phyloP scores from a whole-genome alignment of 2,329 filamentous ascomycete genomes.

The Dothideomycetes sp. region DNA sequence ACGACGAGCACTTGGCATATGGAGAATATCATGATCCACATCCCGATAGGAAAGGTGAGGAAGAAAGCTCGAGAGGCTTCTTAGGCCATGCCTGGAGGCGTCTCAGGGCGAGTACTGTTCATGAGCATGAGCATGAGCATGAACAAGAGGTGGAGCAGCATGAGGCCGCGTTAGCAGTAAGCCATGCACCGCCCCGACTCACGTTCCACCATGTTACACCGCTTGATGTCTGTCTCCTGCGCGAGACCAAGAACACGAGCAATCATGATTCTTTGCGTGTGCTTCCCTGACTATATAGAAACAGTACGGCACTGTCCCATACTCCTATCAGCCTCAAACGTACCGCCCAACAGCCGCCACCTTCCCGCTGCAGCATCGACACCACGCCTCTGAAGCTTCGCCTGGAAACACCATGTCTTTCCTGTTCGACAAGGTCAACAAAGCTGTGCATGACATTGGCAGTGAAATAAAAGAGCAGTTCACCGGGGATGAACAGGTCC shows the following conservation, averaged over 20 bases:
- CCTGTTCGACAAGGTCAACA: constrained; percentile 46
- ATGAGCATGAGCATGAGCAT: background rate
- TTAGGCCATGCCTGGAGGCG: background rate
- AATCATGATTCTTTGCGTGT: too few relatives aligned
- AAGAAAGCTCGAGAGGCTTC: background rate
- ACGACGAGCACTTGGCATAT: constrained; percentile 45
- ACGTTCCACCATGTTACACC: background rate
- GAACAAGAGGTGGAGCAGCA: background rate
- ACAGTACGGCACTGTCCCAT: background rate
- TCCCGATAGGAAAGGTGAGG: background rate
- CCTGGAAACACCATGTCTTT: constrained; percentile 21
- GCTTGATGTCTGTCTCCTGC: background rate
- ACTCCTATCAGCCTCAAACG: background rate
- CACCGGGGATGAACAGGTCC: constrained; percentile 32
- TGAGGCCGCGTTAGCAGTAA: background rate
- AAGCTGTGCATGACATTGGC: constrained; percentile 39
- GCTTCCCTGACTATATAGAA: too few relatives aligned
- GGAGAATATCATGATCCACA: constrained; percentile 27
- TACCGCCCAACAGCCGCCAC: too few relatives aligned
- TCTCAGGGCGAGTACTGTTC: background rate
- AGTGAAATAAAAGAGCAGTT: constrained; percentile 40
- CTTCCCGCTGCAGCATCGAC: background rate
- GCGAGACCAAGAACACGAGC: too few relatives aligned
- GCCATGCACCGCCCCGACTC: background rate
- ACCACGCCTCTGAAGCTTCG: background rate